These are phyloP conservation scores for Polygonum maritimum DNA, from an alignment of 148 eudicot genomes.

Conservation along the genomic window DNA sequence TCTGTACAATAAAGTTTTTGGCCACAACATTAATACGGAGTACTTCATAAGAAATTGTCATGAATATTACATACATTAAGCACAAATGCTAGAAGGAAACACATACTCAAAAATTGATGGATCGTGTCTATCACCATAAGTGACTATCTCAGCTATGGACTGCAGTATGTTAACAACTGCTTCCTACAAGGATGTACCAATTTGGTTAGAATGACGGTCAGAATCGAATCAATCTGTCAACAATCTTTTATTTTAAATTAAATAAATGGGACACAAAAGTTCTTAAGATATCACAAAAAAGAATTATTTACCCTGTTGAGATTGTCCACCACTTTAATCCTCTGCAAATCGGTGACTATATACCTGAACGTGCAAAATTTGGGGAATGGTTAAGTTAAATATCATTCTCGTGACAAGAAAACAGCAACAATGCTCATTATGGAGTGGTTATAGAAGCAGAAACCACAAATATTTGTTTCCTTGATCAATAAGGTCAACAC, in stretches of 20 bases:
- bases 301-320: slow-evolving; percentile 27
- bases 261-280: neutral
- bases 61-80: neutral
- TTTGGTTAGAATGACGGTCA: neutral
- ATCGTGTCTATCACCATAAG: slow-evolving; percentile 44
- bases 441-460: too few species aligned
- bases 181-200: slow-evolving; percentile 18
- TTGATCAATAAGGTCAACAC: too few species aligned
- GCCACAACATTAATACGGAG: neutral
- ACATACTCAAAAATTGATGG: slow-evolving; percentile 37
- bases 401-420: neutral
- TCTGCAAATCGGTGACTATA: slow-evolving; percentile 26
- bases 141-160: slow-evolving; percentile 38
- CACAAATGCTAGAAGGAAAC: slow-evolving; percentile 8
- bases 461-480: too few species aligned
- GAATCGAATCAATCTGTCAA: neutral
- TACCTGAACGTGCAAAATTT: slow-evolving; percentile 18
- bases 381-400: neutral
- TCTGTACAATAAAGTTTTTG: slow-evolving; percentile 13
- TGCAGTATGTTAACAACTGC: slow-evolving; percentile 36
- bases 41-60: neutral
- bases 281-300: neutral
- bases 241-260: neutral
- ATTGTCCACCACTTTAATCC: slow-evolving; percentile 29
- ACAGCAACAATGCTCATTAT: neutral